Conservation (phyloP, 768 basidiomycete genomes). For the Phylloporus scabripes region DNA sequence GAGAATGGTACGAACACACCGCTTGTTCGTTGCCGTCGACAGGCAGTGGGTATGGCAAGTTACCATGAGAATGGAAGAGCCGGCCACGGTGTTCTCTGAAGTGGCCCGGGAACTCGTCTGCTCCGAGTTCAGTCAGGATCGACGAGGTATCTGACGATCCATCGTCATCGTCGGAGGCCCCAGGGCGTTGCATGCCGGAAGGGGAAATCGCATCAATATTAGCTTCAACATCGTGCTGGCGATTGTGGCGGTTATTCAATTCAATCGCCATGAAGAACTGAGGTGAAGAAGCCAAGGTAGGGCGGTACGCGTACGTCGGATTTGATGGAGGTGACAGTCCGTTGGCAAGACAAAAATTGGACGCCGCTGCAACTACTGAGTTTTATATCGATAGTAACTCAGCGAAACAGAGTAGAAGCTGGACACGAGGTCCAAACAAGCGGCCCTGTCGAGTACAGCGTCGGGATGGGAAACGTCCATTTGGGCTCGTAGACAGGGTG, state of each 20-base stretch:
- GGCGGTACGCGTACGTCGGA: slow-evolving; percentile 12
- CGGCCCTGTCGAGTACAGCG: slow-evolving; percentile 27
- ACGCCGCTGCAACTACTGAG: slow-evolving; percentile 35
- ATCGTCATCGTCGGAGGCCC: slow-evolving; percentile 29
- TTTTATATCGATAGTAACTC: slow-evolving; percentile 38
- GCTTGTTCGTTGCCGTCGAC: slow-evolving; percentile 65
- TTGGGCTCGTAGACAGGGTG: slow-evolving; percentile 11
- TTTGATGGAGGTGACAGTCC: slow-evolving; percentile 29
- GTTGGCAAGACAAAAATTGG: slow-evolving; percentile 36
- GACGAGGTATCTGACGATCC: slow-evolving; percentile 39
- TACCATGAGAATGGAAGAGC: slow-evolving; percentile 63
- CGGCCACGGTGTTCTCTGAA: slow-evolving; percentile 55
- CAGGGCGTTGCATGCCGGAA: slow-evolving; percentile 5
- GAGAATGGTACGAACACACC: slow-evolving; percentile 36
- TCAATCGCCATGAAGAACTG: slow-evolving; percentile 27
- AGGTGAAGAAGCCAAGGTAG: slow-evolving; percentile 5
- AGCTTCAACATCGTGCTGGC: slow-evolving; percentile 16
- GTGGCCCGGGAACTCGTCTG: slow-evolving; percentile 53
- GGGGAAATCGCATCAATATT: slow-evolving; percentile 9
- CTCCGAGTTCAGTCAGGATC: slow-evolving; percentile 40
- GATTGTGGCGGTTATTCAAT: slow-evolving; percentile 19
- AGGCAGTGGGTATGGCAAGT: slow-evolving; percentile 65
- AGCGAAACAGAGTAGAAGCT: slow-evolving; percentile 37
- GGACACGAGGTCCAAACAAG: slow-evolving; percentile 32
- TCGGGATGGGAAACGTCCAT: slow-evolving; percentile 23